Base-by-base conservation (phyloP, 2,329 filamentous ascomycete species). In the Paraconiothyrium sp. region DNA sequence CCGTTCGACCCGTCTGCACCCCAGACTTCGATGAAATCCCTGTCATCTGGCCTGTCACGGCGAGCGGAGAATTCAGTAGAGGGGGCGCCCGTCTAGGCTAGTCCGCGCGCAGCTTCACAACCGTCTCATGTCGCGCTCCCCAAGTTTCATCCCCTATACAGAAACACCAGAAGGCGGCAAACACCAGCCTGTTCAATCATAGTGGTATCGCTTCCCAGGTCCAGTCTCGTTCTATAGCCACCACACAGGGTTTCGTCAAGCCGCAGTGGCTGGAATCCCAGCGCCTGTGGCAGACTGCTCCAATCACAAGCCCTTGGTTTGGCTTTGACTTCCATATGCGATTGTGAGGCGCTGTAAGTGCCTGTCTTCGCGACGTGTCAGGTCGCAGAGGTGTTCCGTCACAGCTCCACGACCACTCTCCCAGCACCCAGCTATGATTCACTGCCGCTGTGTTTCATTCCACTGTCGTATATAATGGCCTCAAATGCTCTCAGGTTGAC, bases 331-430 rank as follows among this genome's bases (percentile, higher is more conserved):
- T 43, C 57, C 55, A 34, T 34, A 59, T 63, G 14, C 32, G 52
- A 51, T 24, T n/a, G 30, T 35, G 39, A 41, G 64, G 67, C 67
- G 67, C 64, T 61, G 60, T 51, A 64, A 67, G n/a, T 66, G 61
- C 64, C 66, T 69, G 69, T 64, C 66, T 75, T 70, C 67, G 75
- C 71, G 72, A 78, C 76, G 62, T 59, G 59, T 67, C 59, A 58
- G 58, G 76, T 78, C 70, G 73, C 75, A 71, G 70, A 76, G 59
- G 7, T 69, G 74, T 78, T 71, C 71, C 71, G 73, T 68, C 69
- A 74, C 73, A 63, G 63, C 49, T 67, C 51, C 61, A 66, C 61
- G 69, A 71, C 68, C 66, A 67, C 41, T 67, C 56, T 67, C 64
- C 69, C 67, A 68, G 58, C 61, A 67, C 67, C 59, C 60, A 60